phyloP scores from a whole-genome alignment of 768 basidiomycete genomes.

The Pilatotrama ljubarskyi region DNA sequence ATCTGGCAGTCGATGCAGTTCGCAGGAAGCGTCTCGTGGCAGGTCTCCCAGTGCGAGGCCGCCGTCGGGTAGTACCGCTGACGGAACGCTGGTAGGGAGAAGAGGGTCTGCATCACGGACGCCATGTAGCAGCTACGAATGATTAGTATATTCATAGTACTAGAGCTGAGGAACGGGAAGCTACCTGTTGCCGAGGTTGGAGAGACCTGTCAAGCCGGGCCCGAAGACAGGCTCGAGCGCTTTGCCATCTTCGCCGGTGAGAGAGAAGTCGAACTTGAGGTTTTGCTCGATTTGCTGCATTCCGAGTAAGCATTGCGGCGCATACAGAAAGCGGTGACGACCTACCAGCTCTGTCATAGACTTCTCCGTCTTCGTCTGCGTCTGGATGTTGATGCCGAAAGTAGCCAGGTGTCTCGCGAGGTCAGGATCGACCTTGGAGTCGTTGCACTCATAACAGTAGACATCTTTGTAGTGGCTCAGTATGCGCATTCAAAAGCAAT shows the following conservation, averaged over 20 bases:
- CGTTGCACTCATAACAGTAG: slow-evolving; percentile 91
- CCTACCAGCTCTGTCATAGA: slow-evolving; percentile 92
- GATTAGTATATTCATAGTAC: neutral
- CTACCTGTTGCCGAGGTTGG: slow-evolving; percentile 90
- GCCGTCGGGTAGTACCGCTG: slow-evolving; percentile 61
- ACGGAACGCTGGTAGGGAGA: slow-evolving; percentile 78
- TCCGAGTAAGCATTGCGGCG: neutral
- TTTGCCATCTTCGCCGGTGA: slow-evolving; percentile 83
- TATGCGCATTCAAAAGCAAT: neutral
- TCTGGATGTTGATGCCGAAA: slow-evolving; percentile 86
- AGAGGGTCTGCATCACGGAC: slow-evolving; percentile 84
- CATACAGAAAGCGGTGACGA: neutral
- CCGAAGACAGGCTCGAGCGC: slow-evolving; percentile 89
- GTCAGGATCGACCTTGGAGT: slow-evolving; percentile 76
- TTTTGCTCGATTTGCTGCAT: slow-evolving; percentile 94
- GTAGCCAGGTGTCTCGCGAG: slow-evolving; percentile 69
- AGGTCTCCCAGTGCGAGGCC: slow-evolving; percentile 56
- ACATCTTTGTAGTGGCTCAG: slow-evolving; percentile 56
- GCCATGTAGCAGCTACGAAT: slow-evolving; percentile 90
- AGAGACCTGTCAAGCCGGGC: slow-evolving; percentile 82
- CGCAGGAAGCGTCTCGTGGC: slow-evolving; percentile 69
- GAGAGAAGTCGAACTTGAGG: slow-evolving; percentile 89
- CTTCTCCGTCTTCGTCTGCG: slow-evolving; percentile 90
- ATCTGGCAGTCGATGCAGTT: slow-evolving; percentile 95
- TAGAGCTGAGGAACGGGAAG: slow-evolving; percentile 6